Conservation (phyloP, 441 rosid species). For the Gossypium schwendimanii region DNA sequence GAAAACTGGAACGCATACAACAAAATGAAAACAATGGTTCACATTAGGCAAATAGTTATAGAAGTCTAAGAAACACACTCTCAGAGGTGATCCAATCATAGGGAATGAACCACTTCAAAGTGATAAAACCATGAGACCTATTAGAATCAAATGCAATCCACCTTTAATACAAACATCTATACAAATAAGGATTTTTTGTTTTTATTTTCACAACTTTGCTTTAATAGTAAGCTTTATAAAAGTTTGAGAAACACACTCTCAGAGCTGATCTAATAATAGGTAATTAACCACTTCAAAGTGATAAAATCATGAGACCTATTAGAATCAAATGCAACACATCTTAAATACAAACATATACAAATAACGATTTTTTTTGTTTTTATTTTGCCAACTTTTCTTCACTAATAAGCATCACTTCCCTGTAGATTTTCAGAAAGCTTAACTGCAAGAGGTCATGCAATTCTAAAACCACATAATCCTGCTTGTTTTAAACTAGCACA, state of each 20-base stretch:
- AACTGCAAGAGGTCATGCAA: neutral
- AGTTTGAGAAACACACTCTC: neutral
- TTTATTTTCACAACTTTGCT: neutral
- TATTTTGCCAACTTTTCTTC: constrained; percentile 4
- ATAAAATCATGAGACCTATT: neutral
- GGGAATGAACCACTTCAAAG: neutral
- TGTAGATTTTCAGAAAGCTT: neutral
- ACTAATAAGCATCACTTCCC: constrained; percentile 4
- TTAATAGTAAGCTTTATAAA: constrained; percentile 1
- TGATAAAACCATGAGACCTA: neutral
- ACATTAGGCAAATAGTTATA: neutral
- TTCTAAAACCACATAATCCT: neutral
- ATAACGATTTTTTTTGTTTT: neutral
- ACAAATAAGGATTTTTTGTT: neutral
- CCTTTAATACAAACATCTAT: neutral
- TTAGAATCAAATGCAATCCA: constrained; percentile 2
- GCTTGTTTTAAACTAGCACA: neutral
- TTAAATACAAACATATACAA: neutral
- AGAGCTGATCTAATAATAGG: neutral
- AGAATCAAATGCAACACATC: constrained; percentile 6
- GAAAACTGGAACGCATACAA: constrained; percentile 54
- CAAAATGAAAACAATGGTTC: neutral
- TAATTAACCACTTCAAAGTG: constrained; percentile 3
- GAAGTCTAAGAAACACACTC: neutral
- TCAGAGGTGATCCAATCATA: neutral